Evolutionary conservation across 148 eudicot species (phyloP), one percentile per base, ranked within the genome.

Genomic region (Fagopyrum homotropicum): DNA sequence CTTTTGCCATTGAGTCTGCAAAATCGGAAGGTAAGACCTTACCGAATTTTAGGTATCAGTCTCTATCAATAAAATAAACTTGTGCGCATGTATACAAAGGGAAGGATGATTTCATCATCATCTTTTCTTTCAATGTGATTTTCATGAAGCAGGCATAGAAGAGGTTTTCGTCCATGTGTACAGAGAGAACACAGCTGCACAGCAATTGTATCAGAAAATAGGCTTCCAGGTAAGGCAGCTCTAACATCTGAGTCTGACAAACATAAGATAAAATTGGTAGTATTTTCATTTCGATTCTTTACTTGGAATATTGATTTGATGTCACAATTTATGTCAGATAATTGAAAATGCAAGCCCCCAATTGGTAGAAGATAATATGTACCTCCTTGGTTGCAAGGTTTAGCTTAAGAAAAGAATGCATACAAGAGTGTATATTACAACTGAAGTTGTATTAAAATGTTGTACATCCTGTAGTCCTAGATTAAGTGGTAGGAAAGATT

Each of bases 91-190:
- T 3, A 0, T 0, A 15, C 51, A 22, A 75, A 57, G 16, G 47
- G 9, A 22, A 44, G 4, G 77, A 55, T 60, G 59, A 8, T 7
- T 10, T 48, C 19, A 3, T 45, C 61, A 22, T 52, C 45, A 51
- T 52, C 52, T 14, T 73, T 59, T 51, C 15, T 15, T n/a, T 45
- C 43, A 50, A 47, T 26, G 14, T 2, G 46, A 55, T 4, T 4
- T 59, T 69, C 16, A 45, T 49, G 40, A 17, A 7, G 48, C 90
- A 93, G 98, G 94, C 69, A 85, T 81, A 64, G 88, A 91, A 30
- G 81, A 77, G 69, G 85, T 89, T 59, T 93, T 79, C 80, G 97
- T 89, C 6, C 94, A 93, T 80, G 94, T 91, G 6, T 73, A 89
- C 73, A 83, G 77, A 71, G 75, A 82, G 48, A 93, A 91, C 84